Evolutionary conservation across 1,284 basidiomycete genomes (phyloP).

Genomic region (Fomitiporia mediterranea): DNA sequence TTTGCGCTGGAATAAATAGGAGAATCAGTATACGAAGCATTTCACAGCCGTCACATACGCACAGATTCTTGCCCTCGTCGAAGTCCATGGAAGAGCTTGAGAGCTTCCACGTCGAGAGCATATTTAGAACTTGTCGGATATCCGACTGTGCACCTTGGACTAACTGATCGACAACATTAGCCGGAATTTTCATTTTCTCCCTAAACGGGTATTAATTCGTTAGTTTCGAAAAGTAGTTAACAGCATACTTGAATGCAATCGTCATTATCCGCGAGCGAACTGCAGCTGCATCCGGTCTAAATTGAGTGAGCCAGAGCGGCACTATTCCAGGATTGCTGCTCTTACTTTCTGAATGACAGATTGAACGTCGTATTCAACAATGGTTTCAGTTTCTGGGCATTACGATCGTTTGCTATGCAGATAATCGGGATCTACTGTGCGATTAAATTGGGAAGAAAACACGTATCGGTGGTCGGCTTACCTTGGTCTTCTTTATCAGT

Average conservation of each 20-base stretch:
- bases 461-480: constrained; percentile 27
- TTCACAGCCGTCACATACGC: constrained; percentile 29
- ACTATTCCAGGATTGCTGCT: constrained; percentile 4
- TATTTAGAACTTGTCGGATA: constrained; percentile 95
- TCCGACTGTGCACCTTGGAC: constrained; percentile 88
- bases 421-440: constrained; percentile 84
- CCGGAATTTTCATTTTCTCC: constrained; percentile 88
- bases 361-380: constrained; percentile 71
- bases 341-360: constrained; percentile 74
- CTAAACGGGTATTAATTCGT: constrained; percentile 34
- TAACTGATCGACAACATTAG: constrained; percentile 90
- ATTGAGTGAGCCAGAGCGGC: constrained; percentile 17
- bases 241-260: constrained; percentile 78
- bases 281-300: constrained; percentile 67
- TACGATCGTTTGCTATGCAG: constrained; percentile 92
- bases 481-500: constrained; percentile 92
- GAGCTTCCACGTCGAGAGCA: constrained; percentile 95
- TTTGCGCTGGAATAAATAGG: constrained; percentile 51
- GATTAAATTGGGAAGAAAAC: background rate
- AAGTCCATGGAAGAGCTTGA: constrained; percentile 77
- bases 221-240: constrained; percentile 2
- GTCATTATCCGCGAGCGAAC: constrained; percentile 85
- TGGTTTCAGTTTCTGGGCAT: constrained; percentile 88
- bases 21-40: constrained; percentile 10
- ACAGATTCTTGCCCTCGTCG: constrained; percentile 89